phyloP scores from a whole-genome alignment of 441 rosid species.

The Mallotus repandus region DNA sequence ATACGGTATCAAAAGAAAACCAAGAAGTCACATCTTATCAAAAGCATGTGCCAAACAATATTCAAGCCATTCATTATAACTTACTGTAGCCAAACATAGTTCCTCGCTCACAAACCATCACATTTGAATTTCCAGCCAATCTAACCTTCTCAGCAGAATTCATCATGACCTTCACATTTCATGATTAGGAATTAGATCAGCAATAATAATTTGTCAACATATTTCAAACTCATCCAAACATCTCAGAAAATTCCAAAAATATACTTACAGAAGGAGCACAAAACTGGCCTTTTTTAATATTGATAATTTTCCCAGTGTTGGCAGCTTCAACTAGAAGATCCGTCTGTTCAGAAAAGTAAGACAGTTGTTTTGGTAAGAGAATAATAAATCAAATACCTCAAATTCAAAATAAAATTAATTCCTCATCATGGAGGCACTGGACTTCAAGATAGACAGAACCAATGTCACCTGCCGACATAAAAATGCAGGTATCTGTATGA shows the following conservation, averaged over 20 bases:
- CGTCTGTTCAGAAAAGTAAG: slow-evolving; percentile 45
- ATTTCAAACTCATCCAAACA: slow-evolving; percentile 1
- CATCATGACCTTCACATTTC: slow-evolving; percentile 63
- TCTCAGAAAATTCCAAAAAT: slow-evolving; percentile 11
- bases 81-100: slow-evolving; percentile 98
- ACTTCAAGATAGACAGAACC: slow-evolving; percentile 11
- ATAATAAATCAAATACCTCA: background rate
- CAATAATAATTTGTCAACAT: slow-evolving; percentile 14
- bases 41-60: slow-evolving; percentile 8
- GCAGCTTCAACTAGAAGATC: slow-evolving; percentile 95
- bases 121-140: slow-evolving; percentile 82
- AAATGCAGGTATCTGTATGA: slow-evolving; percentile 95
- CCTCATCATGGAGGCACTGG: slow-evolving; percentile 16
- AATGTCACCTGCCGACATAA: slow-evolving; percentile 82
- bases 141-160: slow-evolving; percentile 84
- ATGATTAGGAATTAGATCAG: slow-evolving; percentile 15
- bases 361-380: background rate
- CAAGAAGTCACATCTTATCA: background rate
- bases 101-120: slow-evolving; percentile 95
- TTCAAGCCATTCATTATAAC: slow-evolving; percentile 29
- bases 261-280: slow-evolving; percentile 84
- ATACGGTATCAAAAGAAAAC: slow-evolving; percentile 1
- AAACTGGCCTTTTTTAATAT: slow-evolving; percentile 90
- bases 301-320: slow-evolving; percentile 81
- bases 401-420: slow-evolving; percentile 3